Conservation (phyloP, 768 basidiomycete genomes). For the Favolaschia claudopus region DNA sequence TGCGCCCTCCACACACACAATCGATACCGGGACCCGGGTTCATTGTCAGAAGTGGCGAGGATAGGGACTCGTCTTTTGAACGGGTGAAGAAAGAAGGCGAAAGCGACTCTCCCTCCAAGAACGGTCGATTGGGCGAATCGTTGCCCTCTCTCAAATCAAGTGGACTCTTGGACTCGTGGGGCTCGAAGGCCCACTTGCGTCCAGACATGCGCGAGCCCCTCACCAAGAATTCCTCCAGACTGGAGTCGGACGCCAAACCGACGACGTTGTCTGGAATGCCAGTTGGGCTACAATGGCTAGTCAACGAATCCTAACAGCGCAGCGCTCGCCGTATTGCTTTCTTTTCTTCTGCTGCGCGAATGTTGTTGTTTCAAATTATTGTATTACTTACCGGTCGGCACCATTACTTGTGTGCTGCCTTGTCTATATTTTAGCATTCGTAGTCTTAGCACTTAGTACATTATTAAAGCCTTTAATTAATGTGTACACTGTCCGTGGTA, state of each 20-base stretch:
- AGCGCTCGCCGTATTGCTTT: conserved; percentile 7
- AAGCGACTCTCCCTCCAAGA: conserved; percentile 30
- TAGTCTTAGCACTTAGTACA: conserved; percentile 26
- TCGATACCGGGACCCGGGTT: conserved; percentile 16
- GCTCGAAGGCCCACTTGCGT: conserved; percentile 33
- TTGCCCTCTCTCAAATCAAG: conserved; percentile 80
- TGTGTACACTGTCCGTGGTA: conserved; percentile 22
- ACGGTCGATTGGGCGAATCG: conserved; percentile 43
- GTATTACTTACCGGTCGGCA: conserved; percentile 15
- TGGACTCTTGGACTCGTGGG: conserved; percentile 71
- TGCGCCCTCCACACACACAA: conserved; percentile 20
- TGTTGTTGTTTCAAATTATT: conserved; percentile 21
- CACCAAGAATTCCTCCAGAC: conserved; percentile 20
- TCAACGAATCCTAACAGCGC: conserved; percentile 61
- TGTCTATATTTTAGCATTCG: conserved; percentile 28
- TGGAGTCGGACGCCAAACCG: conserved; percentile 40
- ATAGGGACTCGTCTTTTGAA: conserved; percentile 30
- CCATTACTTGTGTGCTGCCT: conserved; percentile 11
- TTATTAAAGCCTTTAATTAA: conserved; percentile 28
- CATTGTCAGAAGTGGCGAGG: conserved; percentile 21
- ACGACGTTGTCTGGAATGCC: conserved; percentile 57
- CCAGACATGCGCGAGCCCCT: conserved; percentile 26
- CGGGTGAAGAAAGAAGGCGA: conserved; percentile 17
- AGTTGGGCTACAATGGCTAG: conserved; percentile 74
- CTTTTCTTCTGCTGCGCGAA: no score